Percentiles rank a stretch among this genome's conserved stretches.
phyloP scores from a whole-genome alignment of 139 green algal genomes.

The Asterochloris erici region DNA sequence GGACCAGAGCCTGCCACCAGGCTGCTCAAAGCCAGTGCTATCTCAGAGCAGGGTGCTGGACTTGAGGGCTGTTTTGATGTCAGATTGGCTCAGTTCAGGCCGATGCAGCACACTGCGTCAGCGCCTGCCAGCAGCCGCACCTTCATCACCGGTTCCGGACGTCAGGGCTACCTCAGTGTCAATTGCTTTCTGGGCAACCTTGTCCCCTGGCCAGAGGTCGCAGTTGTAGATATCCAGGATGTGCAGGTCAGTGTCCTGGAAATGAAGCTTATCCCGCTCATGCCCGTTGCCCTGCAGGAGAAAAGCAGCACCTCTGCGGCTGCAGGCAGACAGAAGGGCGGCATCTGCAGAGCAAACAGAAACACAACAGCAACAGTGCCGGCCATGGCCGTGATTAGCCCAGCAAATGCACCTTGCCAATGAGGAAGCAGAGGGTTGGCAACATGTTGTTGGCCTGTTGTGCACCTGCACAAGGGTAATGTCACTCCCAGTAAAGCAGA shows the following conservation, averaged over 20 bases:
- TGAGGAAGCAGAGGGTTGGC: not conserved
- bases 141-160: conserved; percentile 16
- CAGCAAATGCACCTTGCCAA: not conserved
- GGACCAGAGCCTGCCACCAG: too few species aligned
- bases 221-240: conserved; percentile 68
- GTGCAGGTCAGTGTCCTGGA: conserved; percentile 44
- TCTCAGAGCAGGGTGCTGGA: too few species aligned
- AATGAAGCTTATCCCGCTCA: conserved; percentile 61
- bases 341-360: not conserved
- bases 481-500: not conserved
- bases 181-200: conserved; percentile 33
- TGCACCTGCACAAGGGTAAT: not conserved
- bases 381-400: not conserved
- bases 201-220: conserved; percentile 28
- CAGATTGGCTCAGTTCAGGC: too few species aligned
- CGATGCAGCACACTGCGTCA: not conserved
- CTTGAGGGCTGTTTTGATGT: too few species aligned
- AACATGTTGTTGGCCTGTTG: not conserved
- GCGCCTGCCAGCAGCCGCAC: not conserved
- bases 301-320: not conserved
- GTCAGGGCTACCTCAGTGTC: conserved; percentile 28
- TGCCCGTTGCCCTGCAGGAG: conserved; percentile 48
- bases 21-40: too few species aligned
- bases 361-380: not conserved
- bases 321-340: not conserved